Percentiles rank a stretch among this genome's conserved stretches.
Conservation (phyloP, 331 rosid species). For the Prunus yedoensis region DNA sequence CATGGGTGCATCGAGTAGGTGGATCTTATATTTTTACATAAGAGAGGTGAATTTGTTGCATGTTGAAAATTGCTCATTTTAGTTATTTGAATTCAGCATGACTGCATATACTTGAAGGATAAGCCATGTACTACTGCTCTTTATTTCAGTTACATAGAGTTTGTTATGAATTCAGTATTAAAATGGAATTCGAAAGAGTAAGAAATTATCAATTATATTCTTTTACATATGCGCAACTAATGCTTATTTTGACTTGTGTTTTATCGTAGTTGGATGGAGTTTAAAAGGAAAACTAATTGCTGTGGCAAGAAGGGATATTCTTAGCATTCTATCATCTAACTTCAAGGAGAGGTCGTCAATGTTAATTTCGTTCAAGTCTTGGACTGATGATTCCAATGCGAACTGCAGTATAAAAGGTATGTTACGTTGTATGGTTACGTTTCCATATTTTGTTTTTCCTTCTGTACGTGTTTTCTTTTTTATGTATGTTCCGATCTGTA, state of each 20-base stretch:
- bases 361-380: conserved; percentile 43
- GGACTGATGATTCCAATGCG: conserved; percentile 42
- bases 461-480: neutral
- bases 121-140: too few relatives aligned
- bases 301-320: conserved; percentile 60
- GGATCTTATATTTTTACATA: neutral
- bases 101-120: neutral
- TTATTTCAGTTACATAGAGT: neutral
- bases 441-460: neutral
- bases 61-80: neutral
- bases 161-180: neutral
- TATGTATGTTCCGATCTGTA: neutral
- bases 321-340: conserved; percentile 60
- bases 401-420: conserved; percentile 57
- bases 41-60: too few relatives aligned
- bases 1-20: neutral
- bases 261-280: conserved; percentile 74
- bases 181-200: neutral
- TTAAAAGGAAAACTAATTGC: conserved; percentile 62
- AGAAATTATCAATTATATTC: neutral
- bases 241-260: conserved; percentile 27
- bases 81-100: neutral
- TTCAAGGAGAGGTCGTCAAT: conserved; percentile 62
- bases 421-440: neutral
- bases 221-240: conserved; percentile 15